Evolutionary conservation across 2,329 filamentous ascomycete species (phyloP).

Genomic region (Graphilbum sp.): DNA sequence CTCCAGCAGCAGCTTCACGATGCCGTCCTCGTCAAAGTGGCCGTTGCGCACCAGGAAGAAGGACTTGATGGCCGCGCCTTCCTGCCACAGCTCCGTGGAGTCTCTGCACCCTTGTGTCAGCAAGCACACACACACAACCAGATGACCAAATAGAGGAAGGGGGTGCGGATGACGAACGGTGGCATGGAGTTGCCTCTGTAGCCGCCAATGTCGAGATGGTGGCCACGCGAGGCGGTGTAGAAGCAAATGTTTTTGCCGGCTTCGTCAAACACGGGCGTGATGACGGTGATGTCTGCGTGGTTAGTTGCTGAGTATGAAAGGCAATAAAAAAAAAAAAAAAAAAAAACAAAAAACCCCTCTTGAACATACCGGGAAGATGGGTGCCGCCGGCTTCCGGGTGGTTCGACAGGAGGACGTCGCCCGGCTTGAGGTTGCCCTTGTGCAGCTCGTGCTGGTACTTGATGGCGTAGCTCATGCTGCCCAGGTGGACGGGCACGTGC

Average conservation of each 20-base stretch:
- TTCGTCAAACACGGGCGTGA: conserved; percentile 58
- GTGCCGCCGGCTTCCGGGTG: conserved; percentile 73
- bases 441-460: conserved; percentile 64
- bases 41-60: conserved; percentile 62
- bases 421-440: conserved; percentile 58
- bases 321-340: too few species aligned
- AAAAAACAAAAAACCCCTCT: too few species aligned
- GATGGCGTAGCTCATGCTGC: conserved; percentile 70
- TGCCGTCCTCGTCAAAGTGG: conserved; percentile 60
- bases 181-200: conserved; percentile 73
- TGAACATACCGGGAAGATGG: conserved; percentile 45
- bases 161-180: conserved; percentile 18
- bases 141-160: neutral
- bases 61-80: conserved; percentile 46
- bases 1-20: conserved; percentile 54
- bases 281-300: conserved; percentile 51
- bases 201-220: conserved; percentile 72
- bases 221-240: conserved; percentile 63
- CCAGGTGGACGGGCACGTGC: conserved; percentile 64
- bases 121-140: too few species aligned
- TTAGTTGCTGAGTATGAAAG: too few species aligned
- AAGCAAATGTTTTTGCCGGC: conserved; percentile 56
- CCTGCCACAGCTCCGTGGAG: conserved; percentile 46
- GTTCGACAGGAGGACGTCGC: conserved; percentile 69
- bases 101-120: conserved; percentile 18